Conservation (phyloP, 2,329 filamentous ascomycete species). For the Ceratocystis destructans region DNA sequence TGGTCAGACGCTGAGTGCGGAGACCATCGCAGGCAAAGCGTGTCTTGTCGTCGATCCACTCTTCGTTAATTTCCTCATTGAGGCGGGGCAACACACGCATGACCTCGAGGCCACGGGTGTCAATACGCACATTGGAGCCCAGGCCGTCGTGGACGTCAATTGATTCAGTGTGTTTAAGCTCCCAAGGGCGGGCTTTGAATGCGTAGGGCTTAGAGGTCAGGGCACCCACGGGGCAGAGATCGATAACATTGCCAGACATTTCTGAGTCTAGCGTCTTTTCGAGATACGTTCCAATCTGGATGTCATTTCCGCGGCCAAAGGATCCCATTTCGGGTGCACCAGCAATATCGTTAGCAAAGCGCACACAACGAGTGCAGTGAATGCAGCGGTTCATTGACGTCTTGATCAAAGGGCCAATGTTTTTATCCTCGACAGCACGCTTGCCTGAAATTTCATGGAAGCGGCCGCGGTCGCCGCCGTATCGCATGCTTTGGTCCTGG, state of each 20-base stretch:
- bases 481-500: slow-evolving; percentile 98
- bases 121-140: slow-evolving; percentile 87
- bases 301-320: slow-evolving; percentile 85
- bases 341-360: slow-evolving; percentile 94
- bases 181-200: slow-evolving; percentile 93
- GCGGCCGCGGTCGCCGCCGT: slow-evolving; percentile 85
- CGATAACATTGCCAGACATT: slow-evolving; percentile 92
- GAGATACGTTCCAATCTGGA: slow-evolving; percentile 96
- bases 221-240: slow-evolving; percentile 93
- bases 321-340: slow-evolving; percentile 92
- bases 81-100: slow-evolving; percentile 87
- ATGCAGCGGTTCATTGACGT: slow-evolving; percentile 99
- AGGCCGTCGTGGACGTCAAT: slow-evolving; percentile 88
- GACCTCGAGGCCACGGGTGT: slow-evolving; percentile 85
- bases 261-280: slow-evolving; percentile 90
- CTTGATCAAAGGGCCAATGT: slow-evolving; percentile 95
- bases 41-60: slow-evolving; percentile 99
- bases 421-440: slow-evolving; percentile 97
- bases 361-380: slow-evolving; percentile 94
- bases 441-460: slow-evolving; percentile 96
- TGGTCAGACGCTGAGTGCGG: slow-evolving; percentile 89
- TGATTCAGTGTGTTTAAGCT: slow-evolving; percentile 89
- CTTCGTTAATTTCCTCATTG: slow-evolving; percentile 97
- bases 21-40: slow-evolving; percentile 93
- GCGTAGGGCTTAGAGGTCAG: slow-evolving; percentile 96